phyloP scores from a whole-genome alignment of 768 basidiomycete genomes.

The Chalciporus pseudorubinellus region DNA sequence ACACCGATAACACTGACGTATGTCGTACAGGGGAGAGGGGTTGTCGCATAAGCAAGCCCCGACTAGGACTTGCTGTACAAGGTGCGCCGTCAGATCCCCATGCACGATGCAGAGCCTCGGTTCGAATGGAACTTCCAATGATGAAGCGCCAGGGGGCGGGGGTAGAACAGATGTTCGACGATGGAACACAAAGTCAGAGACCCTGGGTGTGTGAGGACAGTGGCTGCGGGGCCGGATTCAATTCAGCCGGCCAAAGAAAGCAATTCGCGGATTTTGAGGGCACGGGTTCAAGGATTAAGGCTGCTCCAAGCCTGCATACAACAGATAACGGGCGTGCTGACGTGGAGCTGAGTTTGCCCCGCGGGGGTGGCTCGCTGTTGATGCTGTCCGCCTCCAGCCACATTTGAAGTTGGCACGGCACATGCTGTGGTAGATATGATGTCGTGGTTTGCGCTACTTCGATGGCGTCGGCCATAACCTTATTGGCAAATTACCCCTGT shows the following conservation, averaged over 20 bases:
- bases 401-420: neutral
- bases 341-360: neutral
- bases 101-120: neutral
- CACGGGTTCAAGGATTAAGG: neutral
- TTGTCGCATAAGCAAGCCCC: neutral
- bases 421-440: neutral
- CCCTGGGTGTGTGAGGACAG: neutral
- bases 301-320: neutral
- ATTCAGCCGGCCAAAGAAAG: no score
- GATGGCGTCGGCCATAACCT: neutral
- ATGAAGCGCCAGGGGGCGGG: no score
- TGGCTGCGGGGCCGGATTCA: neutral
- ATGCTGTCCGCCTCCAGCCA: neutral
- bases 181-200: neutral
- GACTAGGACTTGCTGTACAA: conserved; percentile 25
- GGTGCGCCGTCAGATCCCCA: neutral
- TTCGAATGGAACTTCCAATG: neutral
- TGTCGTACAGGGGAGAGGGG: conserved; percentile 1
- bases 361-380: no score
- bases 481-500: neutral
- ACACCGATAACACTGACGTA: neutral
- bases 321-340: neutral
- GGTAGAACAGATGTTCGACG: neutral
- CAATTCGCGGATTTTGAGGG: neutral
- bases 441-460: neutral